Conservation (phyloP, 495 filamentous ascomycete genomes). For the Pyrenopolyporus hunteri region DNA sequence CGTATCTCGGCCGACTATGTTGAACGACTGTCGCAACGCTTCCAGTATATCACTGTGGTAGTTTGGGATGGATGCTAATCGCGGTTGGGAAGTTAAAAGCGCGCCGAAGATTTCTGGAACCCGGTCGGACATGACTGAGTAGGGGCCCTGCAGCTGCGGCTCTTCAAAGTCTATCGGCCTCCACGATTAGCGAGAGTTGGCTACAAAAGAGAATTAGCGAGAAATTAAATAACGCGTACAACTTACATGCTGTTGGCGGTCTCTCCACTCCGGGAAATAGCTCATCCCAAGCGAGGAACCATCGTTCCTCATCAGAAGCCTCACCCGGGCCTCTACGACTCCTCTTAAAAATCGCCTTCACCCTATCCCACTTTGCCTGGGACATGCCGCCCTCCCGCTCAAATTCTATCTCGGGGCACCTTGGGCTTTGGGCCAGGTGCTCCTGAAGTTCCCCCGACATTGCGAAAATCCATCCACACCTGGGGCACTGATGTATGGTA, state of each 20-base stretch:
- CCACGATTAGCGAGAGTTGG: not conserved
- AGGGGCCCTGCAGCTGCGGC: not conserved
- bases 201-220: not conserved
- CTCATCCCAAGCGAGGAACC: slow-evolving; percentile 11
- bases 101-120: slow-evolving; percentile 4
- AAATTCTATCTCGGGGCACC: not conserved
- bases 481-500: slow-evolving; percentile 7
- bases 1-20: not conserved
- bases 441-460: not conserved
- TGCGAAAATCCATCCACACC: not conserved
- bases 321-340: not conserved
- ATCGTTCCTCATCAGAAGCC: slow-evolving; percentile 9
- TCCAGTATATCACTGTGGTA: not conserved
- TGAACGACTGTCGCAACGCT: not conserved
- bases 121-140: not conserved
- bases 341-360: slow-evolving; percentile 3
- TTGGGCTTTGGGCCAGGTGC: slow-evolving; percentile 11
- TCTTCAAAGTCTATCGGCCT: slow-evolving; percentile 12
- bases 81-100: not conserved
- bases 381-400: slow-evolving; percentile 10
- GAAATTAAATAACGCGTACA: not conserved
- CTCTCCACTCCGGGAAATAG: slow-evolving; percentile 7
- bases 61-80: not conserved
- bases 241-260: slow-evolving; percentile 13
- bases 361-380: not conserved